Evolutionary conservation across 768 basidiomycete species (phyloP), one percentile per base, ranked within the genome.

Genomic region (Obba rivulosa): DNA sequence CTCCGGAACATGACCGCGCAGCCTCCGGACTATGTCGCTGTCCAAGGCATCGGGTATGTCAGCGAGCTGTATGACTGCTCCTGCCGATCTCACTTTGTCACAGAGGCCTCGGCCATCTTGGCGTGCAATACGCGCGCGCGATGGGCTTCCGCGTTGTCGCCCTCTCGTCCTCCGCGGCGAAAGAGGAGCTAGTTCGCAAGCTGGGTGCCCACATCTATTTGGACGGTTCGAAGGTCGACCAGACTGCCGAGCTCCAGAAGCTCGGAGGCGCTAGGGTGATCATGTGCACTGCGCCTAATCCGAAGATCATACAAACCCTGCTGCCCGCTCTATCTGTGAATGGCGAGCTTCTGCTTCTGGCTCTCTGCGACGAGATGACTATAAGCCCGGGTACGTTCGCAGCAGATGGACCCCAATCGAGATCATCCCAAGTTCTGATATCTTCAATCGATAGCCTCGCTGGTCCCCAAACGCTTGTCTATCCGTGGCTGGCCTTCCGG

Each of bases 141-240:
- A 66, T 69, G 56, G 72, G 72, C 23, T 70, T 55, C 61, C 57
- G 58, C 17, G 59, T 58, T 34, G 58, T 66, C 45, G 72, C 70
- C 8, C 58, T 73, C 37, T 69, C 67, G 1, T 52, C 56, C 18
- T 53, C 53, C 21, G 48, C 49, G 34, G 34, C 40, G n/a, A 74
- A 74, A 58, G 44, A 58, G 18, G 57, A 59, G 0, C 54, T 71
- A 34, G 68, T 69, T 3, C 53, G 34, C 3, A 51, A 61, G 45
- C 61, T 74, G 49, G 71, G 71, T 25, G 71, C 71, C 3, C 59
- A 69, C 52, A 52, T 54, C 25, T 71, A 67, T 62, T 50, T 74
- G 49, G 66, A 66, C 51, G 55, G 60, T 23, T 50, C 58, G 13
- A 55, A 54, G 35, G 57, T 56, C 34, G 55, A 66, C 38, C 52